These are phyloP conservation scores for Magnolia kwangsiensis DNA, from an alignment of 164 flowering plant genomes.

Conservation along the genomic window DNA sequence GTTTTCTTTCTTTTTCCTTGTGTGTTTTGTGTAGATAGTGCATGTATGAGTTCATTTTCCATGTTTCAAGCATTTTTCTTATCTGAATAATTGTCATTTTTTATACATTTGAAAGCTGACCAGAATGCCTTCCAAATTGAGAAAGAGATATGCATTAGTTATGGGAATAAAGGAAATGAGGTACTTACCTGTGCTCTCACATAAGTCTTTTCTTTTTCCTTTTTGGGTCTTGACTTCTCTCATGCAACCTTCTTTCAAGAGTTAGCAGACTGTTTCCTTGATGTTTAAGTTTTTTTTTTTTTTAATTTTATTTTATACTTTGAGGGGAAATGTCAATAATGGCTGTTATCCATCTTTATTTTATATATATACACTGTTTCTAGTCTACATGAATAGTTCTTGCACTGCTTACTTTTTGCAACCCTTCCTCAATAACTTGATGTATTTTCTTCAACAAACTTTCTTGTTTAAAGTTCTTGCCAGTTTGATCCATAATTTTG, in stretches of 20 bases:
- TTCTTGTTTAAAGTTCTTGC: neutral
- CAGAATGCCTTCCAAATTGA: conserved; percentile 31
- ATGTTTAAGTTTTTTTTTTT: too few species aligned
- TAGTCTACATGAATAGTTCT: neutral
- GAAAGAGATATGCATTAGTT: conserved; percentile 84
- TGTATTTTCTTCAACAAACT: neutral
- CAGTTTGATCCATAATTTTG: neutral
- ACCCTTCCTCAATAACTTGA: neutral
- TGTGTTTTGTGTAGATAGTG: too few species aligned
- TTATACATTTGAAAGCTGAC: conserved; percentile 36
- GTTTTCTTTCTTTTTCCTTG: neutral
- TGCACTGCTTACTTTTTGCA: neutral
- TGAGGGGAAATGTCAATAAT: too few species aligned
- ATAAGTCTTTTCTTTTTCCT: neutral
- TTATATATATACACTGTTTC: neutral
- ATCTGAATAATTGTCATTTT: conserved; percentile 8
- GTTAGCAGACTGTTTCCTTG: neutral
- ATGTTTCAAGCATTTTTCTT: neutral
- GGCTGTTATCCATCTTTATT: too few species aligned
- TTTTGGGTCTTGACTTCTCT: neutral
- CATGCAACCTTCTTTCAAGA: neutral
- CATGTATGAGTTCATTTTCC: neutral
- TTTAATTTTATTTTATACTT: too few species aligned
- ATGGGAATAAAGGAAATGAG: conserved; percentile 99
- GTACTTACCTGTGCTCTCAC: conserved; percentile 30